Base-by-base conservation (phyloP, 1,139 yeast genomes). In the Saccharomyces pastorianus region DNA sequence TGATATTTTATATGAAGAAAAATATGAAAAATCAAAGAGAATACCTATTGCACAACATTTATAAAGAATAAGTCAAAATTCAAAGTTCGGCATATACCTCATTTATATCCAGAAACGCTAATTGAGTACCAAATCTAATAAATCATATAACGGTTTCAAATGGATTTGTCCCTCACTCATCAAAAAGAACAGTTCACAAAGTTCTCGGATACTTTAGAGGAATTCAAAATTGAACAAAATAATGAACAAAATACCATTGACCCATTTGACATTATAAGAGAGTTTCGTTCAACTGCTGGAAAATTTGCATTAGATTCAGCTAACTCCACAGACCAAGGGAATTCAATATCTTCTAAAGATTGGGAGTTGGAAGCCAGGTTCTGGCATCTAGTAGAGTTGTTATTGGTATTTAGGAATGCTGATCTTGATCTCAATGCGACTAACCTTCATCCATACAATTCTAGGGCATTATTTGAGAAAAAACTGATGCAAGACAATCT, bases 341-440 rank as follows among this genome's bases (percentile, higher is more conserved):
- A 60, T 55, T 2, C 59, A 0, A 17, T 38, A 38, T 38, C 60
- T 1, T 63, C 68, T 47, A 68, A 67, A 17, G 76, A 78, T 61
- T 84, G 87, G 84, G 81, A 80, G 57, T 71, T 88, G 49, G 97
- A 90, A 64, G 81, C 88, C 1, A 82, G 84, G 60, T 76, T 90
- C 25, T 90, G 97, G 97, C 82, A 82, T 59, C 73, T 90, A 56
- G 80, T 84, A 2, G 84, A 83, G 54, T 66, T 77, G 8, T 68
- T 88, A 53, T 74, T 81, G 58, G 69, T 73, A 50, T 82, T 74
- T 59, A 72, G 89, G 49, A 67, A 72, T 31, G 67, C 78, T 0
- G 70, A 68, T 26, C 60, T 59, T 14, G 52, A 55, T 8, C 53
- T 58, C 25, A 61, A 55, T 28, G 64, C 61, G 11, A 55, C 52